Base-by-base conservation (phyloP, 1,139 yeast species). In the Kodamaea sp. region DNA sequence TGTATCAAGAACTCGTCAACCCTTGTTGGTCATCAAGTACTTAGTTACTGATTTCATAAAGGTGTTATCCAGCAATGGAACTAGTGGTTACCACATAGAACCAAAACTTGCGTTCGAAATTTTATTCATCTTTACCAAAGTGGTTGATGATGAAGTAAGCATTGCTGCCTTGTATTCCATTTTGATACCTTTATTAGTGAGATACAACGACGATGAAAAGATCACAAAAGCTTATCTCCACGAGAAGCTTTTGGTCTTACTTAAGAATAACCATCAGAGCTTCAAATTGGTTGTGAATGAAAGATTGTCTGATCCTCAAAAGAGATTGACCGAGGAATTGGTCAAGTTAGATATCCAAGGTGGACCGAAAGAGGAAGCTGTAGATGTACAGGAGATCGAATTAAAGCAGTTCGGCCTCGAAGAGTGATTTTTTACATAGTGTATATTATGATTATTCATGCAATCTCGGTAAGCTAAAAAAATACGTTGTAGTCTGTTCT, bases 61-160 rank as follows among this genome's bases (percentile, higher is more conserved):
- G 12, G 32, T 46, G 6, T 43, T 66, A 28, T 26, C 34, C 9
- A 15, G 19, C 5, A 51, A 52, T 10, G 44, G 45, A 5, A 43
- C 44, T 2, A 35, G 44, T 2, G 31, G 32, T 3, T 42, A 38
- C 9, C 11, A n/a, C 11, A 22, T 37, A 20, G 42, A 40, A 29
- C 64, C 73, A 4, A 69, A 77, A 47, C 44, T 79, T 9, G 66
- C 72, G 3, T 57, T 81, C 38, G 89, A 83, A 42, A 59, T 83
- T 10, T 57, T 83, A 34, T 63, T 78, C 5, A 55, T 75, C 18
- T 73, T 78, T 34, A 53, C 69, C 8, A 73, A 70, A 36, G 43
- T 49, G 5, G 47, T 42, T 34, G 49, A 64, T 16, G 51, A 66
- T 14, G 55, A 61, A 4, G 59, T 53, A 4, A 58, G 65, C 31